Conservation (phyloP, 2,329 filamentous ascomycete genomes). For the Fulvia fulva region DNA sequence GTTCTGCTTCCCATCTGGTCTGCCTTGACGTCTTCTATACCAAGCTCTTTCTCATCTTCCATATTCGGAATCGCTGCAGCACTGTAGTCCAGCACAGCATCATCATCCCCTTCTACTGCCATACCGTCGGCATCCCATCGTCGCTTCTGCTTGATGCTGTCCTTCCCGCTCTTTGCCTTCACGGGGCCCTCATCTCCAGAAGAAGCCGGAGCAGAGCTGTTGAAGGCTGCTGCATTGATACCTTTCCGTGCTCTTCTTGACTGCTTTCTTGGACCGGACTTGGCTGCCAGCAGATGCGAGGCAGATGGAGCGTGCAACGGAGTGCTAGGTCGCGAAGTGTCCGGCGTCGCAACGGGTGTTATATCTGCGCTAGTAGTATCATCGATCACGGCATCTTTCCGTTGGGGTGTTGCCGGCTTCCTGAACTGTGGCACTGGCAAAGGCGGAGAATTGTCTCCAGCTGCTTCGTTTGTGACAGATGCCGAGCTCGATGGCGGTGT, state of each 20-base stretch:
- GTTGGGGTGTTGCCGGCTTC: constrained; percentile 38
- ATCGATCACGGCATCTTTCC: constrained; percentile 15
- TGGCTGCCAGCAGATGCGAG: constrained; percentile 66
- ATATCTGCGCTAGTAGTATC: constrained; percentile 59
- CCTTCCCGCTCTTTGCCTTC: constrained; percentile 48
- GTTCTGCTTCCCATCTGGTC: constrained; percentile 82
- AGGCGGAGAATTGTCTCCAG: constrained; percentile 50
- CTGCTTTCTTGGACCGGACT: constrained; percentile 70
- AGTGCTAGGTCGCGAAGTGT: constrained; percentile 74
- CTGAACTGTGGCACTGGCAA: constrained; percentile 46
- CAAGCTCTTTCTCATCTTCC: constrained; percentile 48
- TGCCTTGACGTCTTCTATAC: constrained; percentile 70
- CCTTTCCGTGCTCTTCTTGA: constrained; percentile 77
- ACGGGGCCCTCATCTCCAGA: constrained; percentile 76
- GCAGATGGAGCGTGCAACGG: constrained; percentile 48
- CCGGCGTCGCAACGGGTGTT: constrained; percentile 66
- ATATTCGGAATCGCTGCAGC: constrained; percentile 51
- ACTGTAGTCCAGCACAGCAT: constrained; percentile 86
- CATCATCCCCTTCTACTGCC: constrained; percentile 77
- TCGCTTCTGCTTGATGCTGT: constrained; percentile 73
- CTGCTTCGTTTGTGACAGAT: constrained; percentile 45
- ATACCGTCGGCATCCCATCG: constrained; percentile 89
- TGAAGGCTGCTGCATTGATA: constrained; percentile 40
- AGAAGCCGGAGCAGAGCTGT: constrained; percentile 59
- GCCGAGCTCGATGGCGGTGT: constrained; percentile 50